A percentile compares a stretch with the other conserved stretches of the same genome.
phyloP scores from a whole-genome alignment of 2,329 filamentous ascomycete species.

The Lasiodiplodia citricola region DNA sequence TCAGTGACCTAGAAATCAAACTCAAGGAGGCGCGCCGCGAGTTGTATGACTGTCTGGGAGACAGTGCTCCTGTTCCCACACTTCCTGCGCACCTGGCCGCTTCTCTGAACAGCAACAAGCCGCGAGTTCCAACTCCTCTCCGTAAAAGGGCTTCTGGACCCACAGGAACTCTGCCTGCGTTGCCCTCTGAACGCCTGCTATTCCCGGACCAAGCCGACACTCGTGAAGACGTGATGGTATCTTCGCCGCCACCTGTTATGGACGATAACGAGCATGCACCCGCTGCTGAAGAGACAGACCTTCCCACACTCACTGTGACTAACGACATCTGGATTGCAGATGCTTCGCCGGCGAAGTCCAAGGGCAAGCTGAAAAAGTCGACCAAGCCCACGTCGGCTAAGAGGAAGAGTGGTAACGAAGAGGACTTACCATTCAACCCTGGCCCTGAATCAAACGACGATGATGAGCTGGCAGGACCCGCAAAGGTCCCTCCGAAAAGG shows the following conservation, averaged over 20 bases:
- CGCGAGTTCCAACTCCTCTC: constrained; percentile 1
- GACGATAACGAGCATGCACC: constrained; percentile 8
- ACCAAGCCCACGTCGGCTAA: constrained; percentile 39
- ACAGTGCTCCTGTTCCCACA: constrained; percentile 42
- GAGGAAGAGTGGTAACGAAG: constrained; percentile 42
- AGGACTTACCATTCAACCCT: constrained; percentile 32
- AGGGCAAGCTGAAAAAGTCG: constrained; percentile 33
- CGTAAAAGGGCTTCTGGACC: constrained; percentile 2
- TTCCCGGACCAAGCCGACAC: constrained; percentile 34
- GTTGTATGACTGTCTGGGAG: constrained; percentile 54
- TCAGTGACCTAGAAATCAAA: constrained; percentile 66
- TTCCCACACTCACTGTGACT: constrained; percentile 4
- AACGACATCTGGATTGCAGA: constrained; percentile 25
- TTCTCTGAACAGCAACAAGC: constrained; percentile 18
- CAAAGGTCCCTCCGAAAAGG: constrained; percentile 20
- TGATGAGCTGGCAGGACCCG: not conserved
- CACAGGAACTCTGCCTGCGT: constrained; percentile 36
- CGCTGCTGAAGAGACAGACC: not conserved
- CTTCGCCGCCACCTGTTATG: not conserved
- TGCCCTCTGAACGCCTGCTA: constrained; percentile 47
- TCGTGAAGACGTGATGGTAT: constrained; percentile 5
- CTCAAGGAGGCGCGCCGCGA: constrained; percentile 61
- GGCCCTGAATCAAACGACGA: constrained; percentile 6
- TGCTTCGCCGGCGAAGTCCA: constrained; percentile 35
- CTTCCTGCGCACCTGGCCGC: constrained; percentile 37